Conservation (phyloP, 2,329 filamentous ascomycete species). For the Pseudodiploospora longispora region DNA sequence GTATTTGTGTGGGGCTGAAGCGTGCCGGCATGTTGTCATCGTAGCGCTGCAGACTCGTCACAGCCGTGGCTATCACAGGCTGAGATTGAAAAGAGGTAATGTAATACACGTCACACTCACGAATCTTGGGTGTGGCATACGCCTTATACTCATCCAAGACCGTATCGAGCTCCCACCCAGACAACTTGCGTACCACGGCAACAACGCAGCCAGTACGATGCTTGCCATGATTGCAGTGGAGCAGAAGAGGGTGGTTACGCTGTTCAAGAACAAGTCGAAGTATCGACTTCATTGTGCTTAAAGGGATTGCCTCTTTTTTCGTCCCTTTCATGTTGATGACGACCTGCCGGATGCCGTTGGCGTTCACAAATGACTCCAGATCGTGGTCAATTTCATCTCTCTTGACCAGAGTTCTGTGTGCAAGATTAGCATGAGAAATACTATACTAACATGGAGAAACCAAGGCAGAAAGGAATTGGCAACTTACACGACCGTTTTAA, state of each 20-base stretch:
- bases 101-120: conserved; percentile 53
- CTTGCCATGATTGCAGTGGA: conserved; percentile 94
- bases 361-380: conserved; percentile 53
- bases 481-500: conserved; percentile 73
- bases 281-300: conserved; percentile 60
- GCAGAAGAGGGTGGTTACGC: conserved; percentile 68
- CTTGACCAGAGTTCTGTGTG: conserved; percentile 50
- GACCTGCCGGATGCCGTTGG: conserved; percentile 62
- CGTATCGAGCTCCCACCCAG: conserved; percentile 54
- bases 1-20: conserved; percentile 19
- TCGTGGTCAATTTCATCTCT: conserved; percentile 48
- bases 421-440: neutral
- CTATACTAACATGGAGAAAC: neutral
- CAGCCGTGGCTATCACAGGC: conserved; percentile 18
- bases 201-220: conserved; percentile 89
- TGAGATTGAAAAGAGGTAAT: conserved; percentile 42
- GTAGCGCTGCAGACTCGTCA: neutral
- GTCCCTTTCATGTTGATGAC: conserved; percentile 79
- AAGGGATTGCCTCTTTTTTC: conserved; percentile 67
- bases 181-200: conserved; percentile 66
- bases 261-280: conserved; percentile 63
- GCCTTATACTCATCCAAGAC: conserved; percentile 66
- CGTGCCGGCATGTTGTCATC: conserved; percentile 1
- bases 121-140: conserved; percentile 54
- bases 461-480: conserved; percentile 3